Conservation (phyloP, 2,329 filamentous ascomycete genomes). For the Dissoconium aciculare region DNA sequence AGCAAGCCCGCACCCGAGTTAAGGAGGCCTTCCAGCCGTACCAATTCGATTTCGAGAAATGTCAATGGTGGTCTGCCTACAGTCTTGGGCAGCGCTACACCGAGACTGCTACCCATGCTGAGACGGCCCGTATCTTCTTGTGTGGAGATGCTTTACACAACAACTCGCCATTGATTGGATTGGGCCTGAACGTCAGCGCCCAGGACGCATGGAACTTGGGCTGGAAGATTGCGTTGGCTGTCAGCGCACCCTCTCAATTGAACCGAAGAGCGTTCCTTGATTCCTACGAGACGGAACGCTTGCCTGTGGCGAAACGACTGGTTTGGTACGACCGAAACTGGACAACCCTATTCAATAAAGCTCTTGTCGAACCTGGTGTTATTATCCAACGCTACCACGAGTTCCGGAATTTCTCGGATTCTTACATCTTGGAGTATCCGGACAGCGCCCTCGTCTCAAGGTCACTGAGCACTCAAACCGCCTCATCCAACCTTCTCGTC, state of each 20-base stretch:
- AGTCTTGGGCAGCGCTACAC: neutral
- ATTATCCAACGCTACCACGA: slow-evolving; percentile 1
- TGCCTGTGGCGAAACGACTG: neutral
- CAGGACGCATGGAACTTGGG: slow-evolving; percentile 1
- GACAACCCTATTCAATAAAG: neutral
- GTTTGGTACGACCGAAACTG: slow-evolving; percentile 1
- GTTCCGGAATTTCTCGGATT: neutral
- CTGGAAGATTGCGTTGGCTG: neutral
- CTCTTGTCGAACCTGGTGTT: neutral
- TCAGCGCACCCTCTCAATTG: neutral
- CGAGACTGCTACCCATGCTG: neutral
- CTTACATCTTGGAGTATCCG: neutral
- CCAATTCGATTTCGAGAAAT: too few relatives aligned
- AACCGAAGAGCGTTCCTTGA: neutral
- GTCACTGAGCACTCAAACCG: neutral
- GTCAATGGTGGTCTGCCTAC: slow-evolving; percentile 1
- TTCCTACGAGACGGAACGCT: neutral
- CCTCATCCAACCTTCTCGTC: neutral
- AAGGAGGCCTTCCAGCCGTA: too few relatives aligned
- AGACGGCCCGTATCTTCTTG: neutral
- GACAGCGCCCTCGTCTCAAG: neutral
- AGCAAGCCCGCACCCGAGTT: too few relatives aligned
- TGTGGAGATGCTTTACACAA: neutral
- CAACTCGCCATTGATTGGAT: neutral
- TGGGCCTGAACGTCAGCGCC: neutral